Conservation (phyloP, 129 eudicot genomes). For the Centella asiatica region DNA sequence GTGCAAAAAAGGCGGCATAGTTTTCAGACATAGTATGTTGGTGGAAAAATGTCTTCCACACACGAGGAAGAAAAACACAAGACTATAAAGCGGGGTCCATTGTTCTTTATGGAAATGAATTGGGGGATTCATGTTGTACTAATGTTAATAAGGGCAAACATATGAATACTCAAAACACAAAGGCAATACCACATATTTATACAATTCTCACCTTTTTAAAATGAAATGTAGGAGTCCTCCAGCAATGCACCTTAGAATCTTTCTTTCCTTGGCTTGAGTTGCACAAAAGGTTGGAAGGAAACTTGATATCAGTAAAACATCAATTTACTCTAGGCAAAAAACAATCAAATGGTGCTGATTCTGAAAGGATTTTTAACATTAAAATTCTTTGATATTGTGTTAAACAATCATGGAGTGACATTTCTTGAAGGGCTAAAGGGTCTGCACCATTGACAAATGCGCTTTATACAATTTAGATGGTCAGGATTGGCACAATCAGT, state of each 20-base stretch:
- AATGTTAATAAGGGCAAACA: not conserved
- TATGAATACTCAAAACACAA: not conserved
- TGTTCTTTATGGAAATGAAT: too few relatives aligned
- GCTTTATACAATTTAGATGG: too few relatives aligned
- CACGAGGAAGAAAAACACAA: too few relatives aligned
- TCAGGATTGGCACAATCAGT: too few relatives aligned
- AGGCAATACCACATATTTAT: not conserved
- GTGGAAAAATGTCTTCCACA: too few relatives aligned
- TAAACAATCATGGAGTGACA: not conserved
- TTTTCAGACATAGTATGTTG: too few relatives aligned
- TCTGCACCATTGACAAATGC: not conserved
- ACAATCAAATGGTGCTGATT: not conserved
- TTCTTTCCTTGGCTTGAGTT: conserved; percentile 26
- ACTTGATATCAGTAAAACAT: not conserved
- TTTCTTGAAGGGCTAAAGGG: not conserved
- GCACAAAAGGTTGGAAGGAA: conserved; percentile 1
- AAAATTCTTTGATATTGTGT: too few relatives aligned
- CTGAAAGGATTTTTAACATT: not conserved
- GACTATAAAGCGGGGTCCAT: too few relatives aligned
- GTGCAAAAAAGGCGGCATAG: too few relatives aligned
- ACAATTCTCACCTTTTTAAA: conserved; percentile 51
- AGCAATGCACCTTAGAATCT: conserved; percentile 54
- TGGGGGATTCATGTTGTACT: too few relatives aligned
- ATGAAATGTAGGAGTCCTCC: conserved; percentile 62
- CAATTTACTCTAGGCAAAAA: not conserved